Evolutionary conservation across 2,329 filamentous ascomycete species (phyloP).

Genomic region (Didymella glomerata): DNA sequence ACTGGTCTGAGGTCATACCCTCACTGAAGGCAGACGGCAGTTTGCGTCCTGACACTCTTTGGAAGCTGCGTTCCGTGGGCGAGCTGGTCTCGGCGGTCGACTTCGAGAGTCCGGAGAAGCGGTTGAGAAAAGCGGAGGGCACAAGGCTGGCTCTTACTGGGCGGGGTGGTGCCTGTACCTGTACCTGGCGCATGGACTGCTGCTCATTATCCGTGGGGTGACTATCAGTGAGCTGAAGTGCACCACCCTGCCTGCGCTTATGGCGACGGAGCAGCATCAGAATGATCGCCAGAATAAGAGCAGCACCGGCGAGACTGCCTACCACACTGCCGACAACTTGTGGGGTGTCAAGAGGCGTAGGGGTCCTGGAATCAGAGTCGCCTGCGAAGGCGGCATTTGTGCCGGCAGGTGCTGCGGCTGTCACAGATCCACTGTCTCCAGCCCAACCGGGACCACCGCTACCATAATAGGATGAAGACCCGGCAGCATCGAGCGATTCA

Average conservation of each 20-base stretch:
- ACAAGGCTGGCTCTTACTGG: constrained; percentile 51
- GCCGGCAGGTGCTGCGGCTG: constrained; percentile 25
- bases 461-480: constrained; percentile 16
- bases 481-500: constrained; percentile 14
- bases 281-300: constrained; percentile 60
- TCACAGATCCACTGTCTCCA: constrained; percentile 21
- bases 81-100: constrained; percentile 49
- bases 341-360: constrained; percentile 55
- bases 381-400: constrained; percentile 22
- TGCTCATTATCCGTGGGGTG: constrained; percentile 39
- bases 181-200: constrained; percentile 50
- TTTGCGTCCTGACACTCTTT: constrained; percentile 59
- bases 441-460: constrained; percentile 8
- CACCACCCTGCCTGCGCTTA: constrained; percentile 49
- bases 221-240: constrained; percentile 43
- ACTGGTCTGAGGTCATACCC: constrained; percentile 55
- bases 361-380: constrained; percentile 19
- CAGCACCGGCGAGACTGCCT: constrained; percentile 66
- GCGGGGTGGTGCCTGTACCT: constrained; percentile 35
- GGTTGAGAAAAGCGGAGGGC: constrained; percentile 50
- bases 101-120: constrained; percentile 51
- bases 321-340: constrained; percentile 70
- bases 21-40: constrained; percentile 59
- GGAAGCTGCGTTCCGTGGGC: constrained; percentile 56
- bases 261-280: constrained; percentile 64